These are phyloP conservation scores for Coniochaeta sp. DNA, from an alignment of 2,329 filamentous ascomycete species.

Conservation along the genomic window DNA sequence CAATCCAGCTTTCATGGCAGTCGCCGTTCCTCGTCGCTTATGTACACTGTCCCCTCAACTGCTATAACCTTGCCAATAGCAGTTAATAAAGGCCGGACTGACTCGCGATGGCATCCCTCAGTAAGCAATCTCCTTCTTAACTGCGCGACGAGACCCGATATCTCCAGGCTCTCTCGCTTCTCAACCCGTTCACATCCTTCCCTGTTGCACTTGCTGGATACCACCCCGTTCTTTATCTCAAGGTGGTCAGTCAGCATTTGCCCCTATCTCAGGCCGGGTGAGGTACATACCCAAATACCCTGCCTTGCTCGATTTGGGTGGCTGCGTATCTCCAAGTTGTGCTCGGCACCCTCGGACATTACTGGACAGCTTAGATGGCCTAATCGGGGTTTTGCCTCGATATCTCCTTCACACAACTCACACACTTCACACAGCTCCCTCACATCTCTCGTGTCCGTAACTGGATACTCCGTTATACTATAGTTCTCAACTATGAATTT, in stretches of 20 bases:
- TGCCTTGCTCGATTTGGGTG: not conserved
- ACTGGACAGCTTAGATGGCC: not conserved
- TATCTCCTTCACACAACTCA: not conserved
- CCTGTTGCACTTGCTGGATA: not conserved
- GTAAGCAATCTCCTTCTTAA: slow-evolving; percentile 13
- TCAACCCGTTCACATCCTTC: not conserved
- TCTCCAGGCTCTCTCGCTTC: not conserved
- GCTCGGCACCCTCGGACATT: not conserved
- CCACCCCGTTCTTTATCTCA: not conserved
- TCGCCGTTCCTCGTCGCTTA: not conserved
- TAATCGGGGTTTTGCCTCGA: not conserved
- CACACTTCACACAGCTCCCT: not conserved
- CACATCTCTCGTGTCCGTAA: not conserved
- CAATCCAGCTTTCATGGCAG: not conserved
- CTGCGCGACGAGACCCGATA: no score
- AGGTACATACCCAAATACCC: no score
- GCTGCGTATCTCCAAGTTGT: not conserved
- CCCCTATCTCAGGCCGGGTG: not conserved
- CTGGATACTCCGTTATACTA: not conserved
- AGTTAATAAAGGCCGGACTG: not conserved
- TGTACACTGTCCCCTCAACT: no score
- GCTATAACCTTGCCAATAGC: not conserved
- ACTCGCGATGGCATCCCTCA: slow-evolving; percentile 18
- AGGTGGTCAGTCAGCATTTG: not conserved
- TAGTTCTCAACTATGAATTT: not conserved